Conservation (phyloP, 176 grass and related monocot genomes). For the Puya raimondii region DNA sequence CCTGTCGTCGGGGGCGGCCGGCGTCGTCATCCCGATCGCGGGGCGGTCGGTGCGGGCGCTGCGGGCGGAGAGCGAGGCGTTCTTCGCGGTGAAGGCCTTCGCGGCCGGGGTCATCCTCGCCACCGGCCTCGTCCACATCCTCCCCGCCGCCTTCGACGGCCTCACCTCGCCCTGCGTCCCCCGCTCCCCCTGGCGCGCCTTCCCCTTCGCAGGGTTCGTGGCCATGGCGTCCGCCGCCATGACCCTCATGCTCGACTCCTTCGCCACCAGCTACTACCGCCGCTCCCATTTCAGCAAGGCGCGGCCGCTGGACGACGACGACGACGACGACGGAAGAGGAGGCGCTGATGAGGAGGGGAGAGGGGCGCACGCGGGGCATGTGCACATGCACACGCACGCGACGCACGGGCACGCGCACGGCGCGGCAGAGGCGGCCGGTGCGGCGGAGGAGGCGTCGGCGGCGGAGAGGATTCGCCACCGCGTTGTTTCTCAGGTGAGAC, state of each 20-base stretch:
- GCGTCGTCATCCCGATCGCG: constrained; percentile 67
- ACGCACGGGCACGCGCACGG: constrained; percentile 45
- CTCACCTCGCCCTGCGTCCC: constrained; percentile 67
- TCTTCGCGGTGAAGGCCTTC: constrained; percentile 85
- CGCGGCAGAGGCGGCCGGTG: constrained; percentile 10
- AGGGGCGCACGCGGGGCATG: constrained; percentile 17
- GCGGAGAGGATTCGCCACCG: constrained; percentile 66
- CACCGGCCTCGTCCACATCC: constrained; percentile 88
- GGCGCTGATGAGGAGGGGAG: constrained; percentile 7
- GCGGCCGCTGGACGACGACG: constrained; percentile 44
- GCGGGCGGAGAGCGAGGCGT: constrained; percentile 50
- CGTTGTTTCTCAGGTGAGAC: constrained; percentile 81
- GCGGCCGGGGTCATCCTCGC: constrained; percentile 84
- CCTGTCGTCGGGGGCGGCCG: constrained; percentile 55
- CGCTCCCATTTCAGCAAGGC: constrained; percentile 85
- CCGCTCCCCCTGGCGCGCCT: constrained; percentile 18
- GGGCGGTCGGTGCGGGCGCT: constrained; percentile 49
- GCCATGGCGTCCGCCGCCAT: constrained; percentile 66
- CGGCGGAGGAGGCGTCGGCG: constrained; percentile 39
- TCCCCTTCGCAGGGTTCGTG: constrained; percentile 71
- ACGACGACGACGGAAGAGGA: constrained; percentile 16
- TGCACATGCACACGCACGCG: constrained; percentile 37
- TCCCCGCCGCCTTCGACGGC: constrained; percentile 60
- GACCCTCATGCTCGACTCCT: constrained; percentile 89
- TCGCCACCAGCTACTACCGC: constrained; percentile 77